A percentile compares a stretch with the other conserved stretches of the same genome.
These are phyloP conservation scores for Albugo candida DNA, from an alignment of 352 stramenopile species.

Conservation along the genomic window DNA sequence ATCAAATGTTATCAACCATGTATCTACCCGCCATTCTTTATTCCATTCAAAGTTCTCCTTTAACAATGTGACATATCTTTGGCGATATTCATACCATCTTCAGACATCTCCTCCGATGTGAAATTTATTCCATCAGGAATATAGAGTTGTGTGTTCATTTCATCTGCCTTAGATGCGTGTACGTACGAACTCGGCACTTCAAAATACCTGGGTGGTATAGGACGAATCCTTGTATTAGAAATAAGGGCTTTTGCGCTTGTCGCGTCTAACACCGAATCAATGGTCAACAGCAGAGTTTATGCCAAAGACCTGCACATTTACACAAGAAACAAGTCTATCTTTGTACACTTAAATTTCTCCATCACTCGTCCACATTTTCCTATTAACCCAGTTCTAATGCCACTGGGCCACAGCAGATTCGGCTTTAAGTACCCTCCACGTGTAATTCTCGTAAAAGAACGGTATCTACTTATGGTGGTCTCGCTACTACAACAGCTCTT, in stretches of 20 bases:
- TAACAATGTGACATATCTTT: background rate
- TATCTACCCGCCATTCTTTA: background rate
- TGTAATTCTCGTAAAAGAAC: too few relatives aligned
- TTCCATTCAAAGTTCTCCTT: conserved; percentile 4
- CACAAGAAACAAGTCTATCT: too few relatives aligned
- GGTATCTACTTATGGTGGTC: too few relatives aligned
- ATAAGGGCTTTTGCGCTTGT: background rate
- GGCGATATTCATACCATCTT: background rate
- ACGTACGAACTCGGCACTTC: conserved; percentile 2
- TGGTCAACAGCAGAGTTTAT: too few relatives aligned
- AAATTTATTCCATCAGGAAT: conserved; percentile 1
- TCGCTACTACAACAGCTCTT: background rate
- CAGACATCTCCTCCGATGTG: background rate
- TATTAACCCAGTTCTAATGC: too few relatives aligned
- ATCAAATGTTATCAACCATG: conserved; percentile 1
- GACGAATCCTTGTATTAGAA: background rate
- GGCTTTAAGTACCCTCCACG: too few relatives aligned
- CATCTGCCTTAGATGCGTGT: background rate
- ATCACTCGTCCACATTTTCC: too few relatives aligned
- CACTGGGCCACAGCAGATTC: too few relatives aligned
- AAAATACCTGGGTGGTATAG: background rate
- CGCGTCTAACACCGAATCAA: too few relatives aligned
- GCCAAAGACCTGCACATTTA: too few relatives aligned
- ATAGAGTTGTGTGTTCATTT: conserved; percentile 2
- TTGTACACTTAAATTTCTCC: too few relatives aligned